phyloP scores from a whole-genome alignment of 768 basidiomycete species.

The Tylopilus plumbeoviolaceoides region DNA sequence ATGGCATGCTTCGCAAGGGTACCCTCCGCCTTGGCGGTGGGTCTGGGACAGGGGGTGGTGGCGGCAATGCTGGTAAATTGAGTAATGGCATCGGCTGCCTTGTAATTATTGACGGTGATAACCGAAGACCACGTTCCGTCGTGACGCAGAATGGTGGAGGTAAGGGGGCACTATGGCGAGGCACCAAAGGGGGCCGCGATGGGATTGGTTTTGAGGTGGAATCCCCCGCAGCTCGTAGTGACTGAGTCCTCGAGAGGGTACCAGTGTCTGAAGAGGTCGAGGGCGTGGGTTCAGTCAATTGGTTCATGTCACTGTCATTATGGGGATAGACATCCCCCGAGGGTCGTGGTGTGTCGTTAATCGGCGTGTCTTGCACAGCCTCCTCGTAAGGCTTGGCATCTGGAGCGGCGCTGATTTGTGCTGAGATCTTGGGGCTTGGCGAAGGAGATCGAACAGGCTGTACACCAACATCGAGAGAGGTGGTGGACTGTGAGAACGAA shows the following conservation, averaged over 20 bases:
- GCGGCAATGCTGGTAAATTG: constrained; percentile 47
- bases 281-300: neutral
- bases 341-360: constrained; percentile 17
- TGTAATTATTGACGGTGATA: constrained; percentile 44
- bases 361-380: constrained; percentile 7
- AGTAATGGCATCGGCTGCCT: constrained; percentile 45
- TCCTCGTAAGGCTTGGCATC: constrained; percentile 1
- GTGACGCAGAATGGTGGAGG: constrained; percentile 21
- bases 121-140: constrained; percentile 37
- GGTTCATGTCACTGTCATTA: constrained; percentile 9
- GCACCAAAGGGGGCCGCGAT: constrained; percentile 4
- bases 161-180: constrained; percentile 12
- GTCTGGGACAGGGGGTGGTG: constrained; percentile 18
- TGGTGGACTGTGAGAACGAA: constrained; percentile 10
- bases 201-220: constrained; percentile 1
- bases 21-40: constrained; percentile 15
- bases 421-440: constrained; percentile 1
- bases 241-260: neutral
- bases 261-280: constrained; percentile 1
- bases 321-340: constrained; percentile 4
- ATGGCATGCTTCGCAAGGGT: constrained; percentile 53
- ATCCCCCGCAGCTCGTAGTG: neutral
- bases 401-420: constrained; percentile 3
- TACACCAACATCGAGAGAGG: constrained; percentile 6
- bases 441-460: constrained; percentile 6